phyloP scores from a whole-genome alignment of 2,329 filamentous ascomycete species.

The Claviceps sp. region DNA sequence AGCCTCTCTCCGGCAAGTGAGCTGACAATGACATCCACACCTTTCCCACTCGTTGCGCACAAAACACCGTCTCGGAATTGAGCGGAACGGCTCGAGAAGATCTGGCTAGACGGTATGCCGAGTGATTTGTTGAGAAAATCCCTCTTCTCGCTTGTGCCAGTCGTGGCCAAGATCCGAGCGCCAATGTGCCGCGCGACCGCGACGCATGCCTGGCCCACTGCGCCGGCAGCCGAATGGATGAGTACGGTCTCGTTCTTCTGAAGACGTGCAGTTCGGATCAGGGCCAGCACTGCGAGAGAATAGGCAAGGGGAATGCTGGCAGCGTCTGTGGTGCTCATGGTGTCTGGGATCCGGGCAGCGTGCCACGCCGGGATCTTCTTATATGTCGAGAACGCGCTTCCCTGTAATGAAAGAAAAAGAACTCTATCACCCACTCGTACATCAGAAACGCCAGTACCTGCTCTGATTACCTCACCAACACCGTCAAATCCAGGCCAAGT shows the following conservation, averaged over 20 bases:
- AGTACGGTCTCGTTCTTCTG: slow-evolving; percentile 18
- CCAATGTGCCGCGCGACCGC: slow-evolving; percentile 5
- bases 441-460: slow-evolving; percentile 7
- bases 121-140: slow-evolving; percentile 13
- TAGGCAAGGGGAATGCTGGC: slow-evolving; percentile 11
- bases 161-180: slow-evolving; percentile 17
- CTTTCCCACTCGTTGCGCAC: slow-evolving; percentile 6
- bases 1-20: slow-evolving; percentile 8
- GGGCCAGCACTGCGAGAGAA: slow-evolving; percentile 4
- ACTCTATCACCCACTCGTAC: slow-evolving; percentile 11
- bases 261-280: slow-evolving; percentile 13
- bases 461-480: slow-evolving; percentile 12
- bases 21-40: slow-evolving; percentile 8
- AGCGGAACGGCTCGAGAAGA: slow-evolving; percentile 14
- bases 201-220: slow-evolving; percentile 10
- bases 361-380: slow-evolving; percentile 7
- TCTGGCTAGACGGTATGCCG: slow-evolving; percentile 13
- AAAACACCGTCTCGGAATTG: slow-evolving; percentile 13
- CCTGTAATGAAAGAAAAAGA: slow-evolving; percentile 6
- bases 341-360: slow-evolving; percentile 5
- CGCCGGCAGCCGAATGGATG: slow-evolving; percentile 16
- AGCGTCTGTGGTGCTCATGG: slow-evolving; percentile 15
- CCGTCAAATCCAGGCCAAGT: slow-evolving; percentile 12
- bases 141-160: slow-evolving; percentile 15
- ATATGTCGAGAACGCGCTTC: slow-evolving; percentile 10